phyloP scores from a whole-genome alignment of 2,329 filamentous ascomycete genomes.

The Hymenoscyphus scutula region DNA sequence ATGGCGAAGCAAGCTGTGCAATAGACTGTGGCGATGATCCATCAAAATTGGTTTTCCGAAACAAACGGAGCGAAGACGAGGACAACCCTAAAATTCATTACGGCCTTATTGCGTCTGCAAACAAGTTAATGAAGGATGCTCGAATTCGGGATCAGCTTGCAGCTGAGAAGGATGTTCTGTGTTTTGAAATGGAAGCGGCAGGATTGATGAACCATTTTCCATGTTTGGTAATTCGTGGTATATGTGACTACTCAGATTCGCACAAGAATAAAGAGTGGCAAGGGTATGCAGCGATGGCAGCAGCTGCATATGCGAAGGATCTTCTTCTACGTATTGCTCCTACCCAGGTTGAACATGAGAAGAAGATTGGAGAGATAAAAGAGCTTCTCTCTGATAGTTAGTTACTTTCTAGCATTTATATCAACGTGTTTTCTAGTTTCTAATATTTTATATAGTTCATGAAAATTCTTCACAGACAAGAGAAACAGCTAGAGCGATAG shows the following conservation, averaged over 20 bases:
- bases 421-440: too few species aligned
- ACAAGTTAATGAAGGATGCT: constrained; percentile 18
- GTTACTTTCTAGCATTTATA: too few species aligned
- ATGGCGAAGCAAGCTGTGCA: constrained; percentile 19
- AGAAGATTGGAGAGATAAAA: background rate
- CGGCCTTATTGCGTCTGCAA: constrained; percentile 19
- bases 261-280: constrained; percentile 21
- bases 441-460: too few species aligned
- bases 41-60: constrained; percentile 23
- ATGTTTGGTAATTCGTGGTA: constrained; percentile 22
- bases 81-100: constrained; percentile 29
- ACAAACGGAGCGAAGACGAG: constrained; percentile 19
- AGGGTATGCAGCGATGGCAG: constrained; percentile 16
- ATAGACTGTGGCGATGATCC: constrained; percentile 25
- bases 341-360: constrained; percentile 3
- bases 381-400: too few species aligned
- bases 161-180: constrained; percentile 10
- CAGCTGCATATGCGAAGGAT: constrained; percentile 18
- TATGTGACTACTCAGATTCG: constrained; percentile 23
- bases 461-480: too few species aligned
- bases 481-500: background rate
- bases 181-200: constrained; percentile 22
- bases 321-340: too few species aligned
- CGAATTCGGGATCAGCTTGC: constrained; percentile 6
- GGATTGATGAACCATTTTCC: constrained; percentile 15